Evolutionary conservation across 2,329 filamentous ascomycete genomes (phyloP), one percentile per base, ranked within the genome.

Genomic region (Corinectria fuckeliana): DNA sequence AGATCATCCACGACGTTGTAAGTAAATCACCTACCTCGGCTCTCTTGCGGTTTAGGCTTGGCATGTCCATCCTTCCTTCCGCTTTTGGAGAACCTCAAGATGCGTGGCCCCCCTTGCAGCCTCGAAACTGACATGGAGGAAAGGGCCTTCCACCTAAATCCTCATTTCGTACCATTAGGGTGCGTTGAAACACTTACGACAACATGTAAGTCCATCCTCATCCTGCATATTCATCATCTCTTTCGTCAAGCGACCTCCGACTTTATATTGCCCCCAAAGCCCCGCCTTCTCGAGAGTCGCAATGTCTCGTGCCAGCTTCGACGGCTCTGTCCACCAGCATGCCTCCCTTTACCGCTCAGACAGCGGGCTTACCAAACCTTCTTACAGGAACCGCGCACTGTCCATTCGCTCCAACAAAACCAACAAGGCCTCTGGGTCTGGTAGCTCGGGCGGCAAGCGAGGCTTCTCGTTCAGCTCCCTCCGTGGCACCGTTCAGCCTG

Each of bases 401-500:
- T 92, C 90, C 26, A 86, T 91, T 72, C 89, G 90, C 69, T 90
- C 89, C 61, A 85, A 85, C 74, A 86, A 85, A 74, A 73, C 75
- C 62, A 74, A 74, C 70, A 75, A 78, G 72, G 68, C 71, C 70
- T 73, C 74, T 67, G 69, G 76, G 72, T 71, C 76, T 48, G 70
- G 75, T 21, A 63, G 66, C 69, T 71, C 74, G 45, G 72, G 79
- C 56, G 72, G 74, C 62, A 88, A 85, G 70, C 88, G 91, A 74
- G 89, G 88, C 72, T 97, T 98, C 81, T 91, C 88, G 59, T 90
- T 98, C 80, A 88, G 86, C 65, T 95, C 92, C 18, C 87, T 99
- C 55, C 92, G 94, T 50, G 92, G 92, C 56, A 87, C 89, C 48
- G 85, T 90, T 69, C 92, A 97, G 74, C 92, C 93, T 4, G 93